These are phyloP conservation scores for Pseudoturritis turrita DNA, from an alignment of 345 rosid genomes.

Conservation along the genomic window DNA sequence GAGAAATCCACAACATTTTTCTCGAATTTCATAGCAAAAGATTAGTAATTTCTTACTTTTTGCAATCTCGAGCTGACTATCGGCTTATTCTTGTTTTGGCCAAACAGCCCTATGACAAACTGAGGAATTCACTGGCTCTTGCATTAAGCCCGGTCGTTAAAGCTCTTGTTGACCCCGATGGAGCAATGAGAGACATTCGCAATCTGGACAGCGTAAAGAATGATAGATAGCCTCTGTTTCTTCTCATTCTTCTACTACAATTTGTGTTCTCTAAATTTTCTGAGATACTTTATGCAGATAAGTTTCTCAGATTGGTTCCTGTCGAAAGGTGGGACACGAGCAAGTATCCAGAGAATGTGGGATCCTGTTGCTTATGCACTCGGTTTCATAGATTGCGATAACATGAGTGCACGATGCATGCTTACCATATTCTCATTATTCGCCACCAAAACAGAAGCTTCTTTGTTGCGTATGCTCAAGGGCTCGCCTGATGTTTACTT, in stretches of 20 bases:
- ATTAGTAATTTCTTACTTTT: background rate
- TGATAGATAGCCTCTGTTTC: background rate
- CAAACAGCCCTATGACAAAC: slow-evolving; percentile 81
- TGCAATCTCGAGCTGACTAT: background rate
- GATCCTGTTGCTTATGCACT: slow-evolving; percentile 99
- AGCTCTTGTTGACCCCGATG: slow-evolving; percentile 88
- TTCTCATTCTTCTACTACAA: background rate
- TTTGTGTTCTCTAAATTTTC: background rate
- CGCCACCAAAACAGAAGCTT: slow-evolving; percentile 99
- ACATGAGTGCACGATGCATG: slow-evolving; percentile 99
- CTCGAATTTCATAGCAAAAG: background rate
- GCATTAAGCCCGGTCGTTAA: slow-evolving; percentile 92
- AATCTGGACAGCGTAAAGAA: slow-evolving; percentile 74
- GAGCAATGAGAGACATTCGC: slow-evolving; percentile 85
- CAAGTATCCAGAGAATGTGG: slow-evolving; percentile 96
- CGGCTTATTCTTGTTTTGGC: background rate
- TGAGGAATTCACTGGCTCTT: slow-evolving; percentile 91
- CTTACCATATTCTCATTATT: slow-evolving; percentile 96
- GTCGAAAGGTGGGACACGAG: slow-evolving; percentile 91
- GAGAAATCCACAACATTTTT: background rate
- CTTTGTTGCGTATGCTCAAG: slow-evolving; percentile 95
- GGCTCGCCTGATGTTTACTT: slow-evolving; percentile 94
- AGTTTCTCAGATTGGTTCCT: slow-evolving; percentile 99
- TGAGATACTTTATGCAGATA: slow-evolving; percentile 46
- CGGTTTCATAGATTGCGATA: slow-evolving; percentile 97